phyloP scores from a whole-genome alignment of 768 basidiomycete genomes.

The Cystofilobasidium macerans region DNA sequence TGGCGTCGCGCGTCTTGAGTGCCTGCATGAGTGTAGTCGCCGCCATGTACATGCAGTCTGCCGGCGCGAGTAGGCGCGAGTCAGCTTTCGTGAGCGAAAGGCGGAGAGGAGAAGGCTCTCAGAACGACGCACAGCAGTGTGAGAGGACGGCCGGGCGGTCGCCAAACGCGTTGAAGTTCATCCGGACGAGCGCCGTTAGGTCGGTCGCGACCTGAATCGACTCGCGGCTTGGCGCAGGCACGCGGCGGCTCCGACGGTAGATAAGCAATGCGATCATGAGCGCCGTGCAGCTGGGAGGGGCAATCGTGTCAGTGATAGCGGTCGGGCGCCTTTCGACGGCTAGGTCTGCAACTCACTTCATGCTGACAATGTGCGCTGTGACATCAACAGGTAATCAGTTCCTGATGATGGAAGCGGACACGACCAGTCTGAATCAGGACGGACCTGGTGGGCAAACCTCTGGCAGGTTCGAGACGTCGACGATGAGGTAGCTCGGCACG shows the following conservation, averaged over 20 bases:
- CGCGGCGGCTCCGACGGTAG: constrained; percentile 1
- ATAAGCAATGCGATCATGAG: constrained; percentile 9
- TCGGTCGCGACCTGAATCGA: background rate
- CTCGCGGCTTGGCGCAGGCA: background rate
- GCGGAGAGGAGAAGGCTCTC: no score
- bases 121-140: constrained; percentile 10
- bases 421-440: no score
- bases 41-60: constrained; percentile 11
- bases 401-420: no score
- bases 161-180: background rate
- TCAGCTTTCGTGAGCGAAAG: background rate
- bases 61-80: background rate
- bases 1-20: background rate
- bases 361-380: constrained; percentile 6
- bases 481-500: background rate
- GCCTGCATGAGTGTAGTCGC: background rate
- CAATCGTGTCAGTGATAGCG: no score
- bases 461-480: background rate
- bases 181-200: background rate
- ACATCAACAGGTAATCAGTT: no score
- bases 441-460: background rate
- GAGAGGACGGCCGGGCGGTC: constrained; percentile 9
- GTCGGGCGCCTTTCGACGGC: no score
- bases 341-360: background rate
- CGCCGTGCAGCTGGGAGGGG: background rate